These are phyloP conservation scores for Colletotrichum graminicola DNA, from an alignment of 2,329 filamentous ascomycete species.

Conservation along the genomic window DNA sequence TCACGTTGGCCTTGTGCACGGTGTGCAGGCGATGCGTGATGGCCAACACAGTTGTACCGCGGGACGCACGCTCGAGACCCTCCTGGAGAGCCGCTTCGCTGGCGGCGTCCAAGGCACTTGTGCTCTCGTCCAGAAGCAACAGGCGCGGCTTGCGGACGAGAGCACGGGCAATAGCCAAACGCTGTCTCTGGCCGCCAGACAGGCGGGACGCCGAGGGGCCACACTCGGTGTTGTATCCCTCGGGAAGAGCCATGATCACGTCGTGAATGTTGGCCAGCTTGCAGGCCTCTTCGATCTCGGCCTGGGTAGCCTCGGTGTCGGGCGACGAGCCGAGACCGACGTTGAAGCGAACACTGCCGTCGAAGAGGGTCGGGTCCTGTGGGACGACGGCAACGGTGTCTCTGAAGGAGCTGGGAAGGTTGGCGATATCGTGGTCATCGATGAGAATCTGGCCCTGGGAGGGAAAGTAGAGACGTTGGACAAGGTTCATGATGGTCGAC, in stretches of 20 bases:
- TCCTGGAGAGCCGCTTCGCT: conserved; percentile 76
- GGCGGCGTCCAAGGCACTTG: conserved; percentile 80
- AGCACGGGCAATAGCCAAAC: conserved; percentile 82
- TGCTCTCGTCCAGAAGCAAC: conserved; percentile 85
- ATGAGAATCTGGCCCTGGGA: conserved; percentile 63
- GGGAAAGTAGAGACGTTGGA: conserved; percentile 67
- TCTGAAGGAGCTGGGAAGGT: conserved; percentile 55
- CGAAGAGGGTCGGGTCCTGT: conserved; percentile 70
- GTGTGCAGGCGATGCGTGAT: conserved; percentile 71
- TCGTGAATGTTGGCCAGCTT: conserved; percentile 78
- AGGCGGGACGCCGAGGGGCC: conserved; percentile 81
- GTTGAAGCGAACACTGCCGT: conserved; percentile 69
- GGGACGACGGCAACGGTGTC: conserved; percentile 68
- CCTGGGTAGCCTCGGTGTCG: conserved; percentile 65
- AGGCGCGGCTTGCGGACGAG: conserved; percentile 79
- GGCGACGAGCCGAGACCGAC: conserved; percentile 67
- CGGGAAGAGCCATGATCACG: conserved; percentile 70
- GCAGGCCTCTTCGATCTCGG: conserved; percentile 75
- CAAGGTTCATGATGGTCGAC: conserved; percentile 59
- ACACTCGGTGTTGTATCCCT: conserved; percentile 75
- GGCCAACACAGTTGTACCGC: conserved; percentile 67
- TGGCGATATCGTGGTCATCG: conserved; percentile 61
- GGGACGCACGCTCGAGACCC: conserved; percentile 70
- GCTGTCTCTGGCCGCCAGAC: conserved; percentile 84
- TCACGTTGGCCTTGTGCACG: conserved; percentile 68